Evolutionary conservation across 2,329 filamentous ascomycete species (phyloP).

Genomic region (Hypomyces perniciosus): DNA sequence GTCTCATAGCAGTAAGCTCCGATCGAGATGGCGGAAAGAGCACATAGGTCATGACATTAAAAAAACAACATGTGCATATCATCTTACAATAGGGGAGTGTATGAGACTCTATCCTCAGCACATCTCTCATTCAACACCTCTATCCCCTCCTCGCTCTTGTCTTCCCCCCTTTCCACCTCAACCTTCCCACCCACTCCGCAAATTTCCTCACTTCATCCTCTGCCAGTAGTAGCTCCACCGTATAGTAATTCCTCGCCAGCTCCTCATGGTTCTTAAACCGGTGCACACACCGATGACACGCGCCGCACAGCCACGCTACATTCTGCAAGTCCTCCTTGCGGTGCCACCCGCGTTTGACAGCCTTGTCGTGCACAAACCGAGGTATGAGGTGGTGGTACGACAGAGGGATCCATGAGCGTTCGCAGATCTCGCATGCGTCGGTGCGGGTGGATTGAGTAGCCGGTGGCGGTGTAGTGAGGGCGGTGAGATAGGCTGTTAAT

Average conservation of each 20-base stretch:
- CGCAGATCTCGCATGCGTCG: conserved; percentile 68
- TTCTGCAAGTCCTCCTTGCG: conserved; percentile 66
- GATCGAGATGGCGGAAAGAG: no score
- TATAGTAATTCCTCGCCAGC: conserved; percentile 66
- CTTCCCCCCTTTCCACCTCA: conserved; percentile 62
- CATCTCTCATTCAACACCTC: background rate
- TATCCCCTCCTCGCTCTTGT: conserved; percentile 3
- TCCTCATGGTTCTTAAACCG: conserved; percentile 69
- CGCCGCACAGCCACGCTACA: conserved; percentile 80
- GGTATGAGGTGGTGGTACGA: conserved; percentile 86
- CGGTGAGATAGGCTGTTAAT: conserved; percentile 55
- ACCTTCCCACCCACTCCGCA: conserved; percentile 64
- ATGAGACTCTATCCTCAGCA: background rate
- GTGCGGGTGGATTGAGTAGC: conserved; percentile 52
- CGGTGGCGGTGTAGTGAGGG: conserved; percentile 56
- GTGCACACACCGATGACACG: conserved; percentile 81
- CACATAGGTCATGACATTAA: no score
- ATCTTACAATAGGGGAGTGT: no score
- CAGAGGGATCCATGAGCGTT: conserved; percentile 65
- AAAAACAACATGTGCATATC: no score
- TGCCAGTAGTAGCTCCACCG: conserved; percentile 62
- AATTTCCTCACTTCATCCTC: conserved; percentile 67
- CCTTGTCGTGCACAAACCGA: conserved; percentile 69
- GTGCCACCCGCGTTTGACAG: conserved; percentile 73
- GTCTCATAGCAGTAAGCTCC: no score